Percentiles rank a stretch among this genome's conserved stretches.
These are phyloP conservation scores for Candida multigemmis DNA, from an alignment of 805 yeast genomes.

Conservation along the genomic window DNA sequence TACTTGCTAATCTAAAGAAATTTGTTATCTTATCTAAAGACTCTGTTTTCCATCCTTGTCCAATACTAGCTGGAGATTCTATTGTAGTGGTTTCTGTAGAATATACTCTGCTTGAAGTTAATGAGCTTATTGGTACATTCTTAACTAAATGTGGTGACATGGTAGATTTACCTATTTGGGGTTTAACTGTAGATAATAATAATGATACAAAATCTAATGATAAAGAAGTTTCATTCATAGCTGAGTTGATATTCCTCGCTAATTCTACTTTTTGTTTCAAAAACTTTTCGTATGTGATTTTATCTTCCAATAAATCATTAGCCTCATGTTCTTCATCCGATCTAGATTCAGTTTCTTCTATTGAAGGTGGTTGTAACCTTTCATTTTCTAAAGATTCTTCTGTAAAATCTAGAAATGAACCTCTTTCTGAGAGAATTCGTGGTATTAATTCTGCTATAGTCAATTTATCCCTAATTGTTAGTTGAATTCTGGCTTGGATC, in stretches of 20 bases:
- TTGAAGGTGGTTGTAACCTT: slow-evolving; percentile 3
- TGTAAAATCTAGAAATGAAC: slow-evolving; percentile 49
- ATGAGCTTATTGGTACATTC: slow-evolving; percentile 66
- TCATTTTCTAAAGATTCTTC: slow-evolving; percentile 46
- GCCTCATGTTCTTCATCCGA: slow-evolving; percentile 6
- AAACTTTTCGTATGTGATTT: slow-evolving; percentile 30
- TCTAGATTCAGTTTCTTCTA: slow-evolving; percentile 2
- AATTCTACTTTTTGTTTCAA: slow-evolving; percentile 44
- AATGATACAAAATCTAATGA: slow-evolving; percentile 83
- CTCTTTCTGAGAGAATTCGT: slow-evolving; percentile 47
- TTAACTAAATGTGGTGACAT: slow-evolving; percentile 79
- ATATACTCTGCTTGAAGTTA: slow-evolving; percentile 40
- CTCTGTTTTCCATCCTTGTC: slow-evolving; percentile 80
- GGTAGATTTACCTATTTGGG: slow-evolving; percentile 79
- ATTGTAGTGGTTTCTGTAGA: slow-evolving; percentile 12
- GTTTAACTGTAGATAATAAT: slow-evolving; percentile 69
- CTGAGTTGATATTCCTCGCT: slow-evolving; percentile 45
- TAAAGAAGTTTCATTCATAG: slow-evolving; percentile 82
- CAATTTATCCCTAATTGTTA: slow-evolving; percentile 23
- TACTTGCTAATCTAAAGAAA: slow-evolving; percentile 42
- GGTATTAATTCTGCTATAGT: slow-evolving; percentile 50
- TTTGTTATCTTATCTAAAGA: slow-evolving; percentile 49
- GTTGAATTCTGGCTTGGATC: not conserved
- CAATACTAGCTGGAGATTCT: slow-evolving; percentile 29
- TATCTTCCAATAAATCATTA: slow-evolving; percentile 6